A percentile compares a stretch with the other conserved stretches of the same genome.
phyloP scores from a whole-genome alignment of 2,329 filamentous ascomycete species.

The Paradendryphiella salina region DNA sequence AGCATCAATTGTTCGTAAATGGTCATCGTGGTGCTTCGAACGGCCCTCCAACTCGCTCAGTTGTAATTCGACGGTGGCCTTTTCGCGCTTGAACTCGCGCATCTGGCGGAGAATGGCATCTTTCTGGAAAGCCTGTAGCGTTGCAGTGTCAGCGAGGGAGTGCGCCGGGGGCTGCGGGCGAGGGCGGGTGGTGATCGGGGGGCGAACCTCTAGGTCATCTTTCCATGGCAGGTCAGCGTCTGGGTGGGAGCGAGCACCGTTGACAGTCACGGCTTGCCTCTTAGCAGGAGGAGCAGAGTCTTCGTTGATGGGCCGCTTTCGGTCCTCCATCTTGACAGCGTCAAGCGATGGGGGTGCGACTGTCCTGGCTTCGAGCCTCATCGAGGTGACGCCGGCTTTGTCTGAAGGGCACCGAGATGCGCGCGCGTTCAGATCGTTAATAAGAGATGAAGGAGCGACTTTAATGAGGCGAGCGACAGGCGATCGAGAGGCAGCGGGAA shows the following conservation, averaged over 20 bases:
- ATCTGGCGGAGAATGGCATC: slow-evolving; percentile 97
- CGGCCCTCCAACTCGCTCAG: slow-evolving; percentile 79
- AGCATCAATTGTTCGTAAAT: slow-evolving; percentile 83
- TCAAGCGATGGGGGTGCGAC: slow-evolving; percentile 75
- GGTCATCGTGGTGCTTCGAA: slow-evolving; percentile 84
- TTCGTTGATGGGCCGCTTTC: slow-evolving; percentile 91
- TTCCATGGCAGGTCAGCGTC: slow-evolving; percentile 71
- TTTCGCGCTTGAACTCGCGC: slow-evolving; percentile 95
- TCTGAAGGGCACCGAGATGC: slow-evolving; percentile 22
- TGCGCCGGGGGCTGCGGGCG: slow-evolving; percentile 27
- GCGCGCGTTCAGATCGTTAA: slow-evolving; percentile 30
- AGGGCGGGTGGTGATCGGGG: slow-evolving; percentile 33
- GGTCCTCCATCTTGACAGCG: slow-evolving; percentile 97
- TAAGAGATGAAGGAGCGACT: slow-evolving; percentile 15
- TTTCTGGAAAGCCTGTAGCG: slow-evolving; percentile 79
- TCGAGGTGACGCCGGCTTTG: slow-evolving; percentile 62
- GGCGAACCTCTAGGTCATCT: slow-evolving; percentile 73
- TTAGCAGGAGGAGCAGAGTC: slow-evolving; percentile 88
- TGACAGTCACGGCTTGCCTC: slow-evolving; percentile 74
- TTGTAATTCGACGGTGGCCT: slow-evolving; percentile 76
- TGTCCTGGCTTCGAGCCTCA: slow-evolving; percentile 77
- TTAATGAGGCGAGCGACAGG: slow-evolving; percentile 29
- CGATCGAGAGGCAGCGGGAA: slow-evolving; percentile 16
- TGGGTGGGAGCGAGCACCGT: slow-evolving; percentile 70
- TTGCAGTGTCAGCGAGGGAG: slow-evolving; percentile 37